Conservation (phyloP, 2,329 filamentous ascomycete species). For the Talaromyces sp. region DNA sequence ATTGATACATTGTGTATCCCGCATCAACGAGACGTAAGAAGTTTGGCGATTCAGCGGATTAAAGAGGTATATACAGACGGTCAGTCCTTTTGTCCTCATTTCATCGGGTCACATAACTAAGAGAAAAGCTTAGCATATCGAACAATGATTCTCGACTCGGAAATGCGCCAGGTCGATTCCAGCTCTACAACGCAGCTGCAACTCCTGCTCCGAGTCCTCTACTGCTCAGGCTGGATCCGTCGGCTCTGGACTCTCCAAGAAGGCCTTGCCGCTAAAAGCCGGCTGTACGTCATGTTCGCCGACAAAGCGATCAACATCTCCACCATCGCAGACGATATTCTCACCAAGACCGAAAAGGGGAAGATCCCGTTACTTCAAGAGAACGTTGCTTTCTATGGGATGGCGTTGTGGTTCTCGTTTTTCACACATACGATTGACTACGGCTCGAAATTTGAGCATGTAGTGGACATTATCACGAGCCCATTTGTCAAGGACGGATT, state of each 20-base stretch:
- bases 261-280: slow-evolving; percentile 25
- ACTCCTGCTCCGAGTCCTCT: slow-evolving; percentile 29
- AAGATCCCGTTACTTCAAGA: slow-evolving; percentile 3
- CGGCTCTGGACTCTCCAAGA: slow-evolving; percentile 44
- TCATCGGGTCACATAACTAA: background rate
- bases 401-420: slow-evolving; percentile 6
- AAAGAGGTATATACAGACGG: slow-evolving; percentile 18
- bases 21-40: slow-evolving; percentile 17
- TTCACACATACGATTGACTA: slow-evolving; percentile 3
- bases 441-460: background rate
- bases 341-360: slow-evolving; percentile 15
- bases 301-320: slow-evolving; percentile 27
- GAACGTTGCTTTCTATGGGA: background rate
- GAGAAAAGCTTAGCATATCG: background rate
- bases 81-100: background rate
- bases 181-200: slow-evolving; percentile 21
- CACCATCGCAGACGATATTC: slow-evolving; percentile 17
- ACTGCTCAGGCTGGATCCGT: slow-evolving; percentile 38
- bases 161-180: slow-evolving; percentile 4
- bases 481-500: background rate
- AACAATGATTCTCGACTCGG: slow-evolving; percentile 6
- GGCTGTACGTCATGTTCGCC: slow-evolving; percentile 33
- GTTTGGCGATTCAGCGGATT: slow-evolving; percentile 19
- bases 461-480: background rate
- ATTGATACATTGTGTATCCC: slow-evolving; percentile 20